A percentile compares a stretch with the other conserved stretches of the same genome.
phyloP scores from a whole-genome alignment of 2,329 filamentous ascomycete genomes.

The Microdochium bolleyi region DNA sequence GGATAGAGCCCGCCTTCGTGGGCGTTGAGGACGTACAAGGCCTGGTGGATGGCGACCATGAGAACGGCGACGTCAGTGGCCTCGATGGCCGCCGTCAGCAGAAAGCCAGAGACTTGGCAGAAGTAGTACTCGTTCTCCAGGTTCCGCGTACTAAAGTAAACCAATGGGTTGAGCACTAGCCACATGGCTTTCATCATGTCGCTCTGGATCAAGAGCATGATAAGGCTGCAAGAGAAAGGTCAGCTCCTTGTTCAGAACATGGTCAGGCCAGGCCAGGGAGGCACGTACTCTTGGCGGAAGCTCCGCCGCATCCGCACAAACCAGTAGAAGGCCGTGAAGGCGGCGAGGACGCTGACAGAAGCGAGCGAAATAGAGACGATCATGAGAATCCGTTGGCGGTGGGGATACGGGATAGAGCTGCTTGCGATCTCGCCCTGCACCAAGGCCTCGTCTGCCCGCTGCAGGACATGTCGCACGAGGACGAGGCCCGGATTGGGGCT shows the following conservation, averaged over 20 bases:
- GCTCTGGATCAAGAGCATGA: slow-evolving; percentile 65
- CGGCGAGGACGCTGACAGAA: slow-evolving; percentile 47
- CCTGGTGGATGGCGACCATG: slow-evolving; percentile 66
- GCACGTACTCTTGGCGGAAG: slow-evolving; percentile 63
- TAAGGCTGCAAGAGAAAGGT: slow-evolving; percentile 41
- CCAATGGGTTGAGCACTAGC: slow-evolving; percentile 57
- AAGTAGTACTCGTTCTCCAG: slow-evolving; percentile 44
- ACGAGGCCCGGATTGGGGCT: neutral
- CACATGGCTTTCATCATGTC: slow-evolving; percentile 64
- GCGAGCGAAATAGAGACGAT: slow-evolving; percentile 33
- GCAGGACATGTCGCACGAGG: neutral
- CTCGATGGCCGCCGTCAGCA: slow-evolving; percentile 59
- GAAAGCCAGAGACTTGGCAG: slow-evolving; percentile 63
- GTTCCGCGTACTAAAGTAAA: slow-evolving; percentile 43
- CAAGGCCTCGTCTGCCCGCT: neutral
- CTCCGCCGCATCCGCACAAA: slow-evolving; percentile 65
- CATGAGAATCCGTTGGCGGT: slow-evolving; percentile 15
- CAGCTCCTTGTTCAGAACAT: no score
- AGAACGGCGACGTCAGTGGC: slow-evolving; percentile 64
- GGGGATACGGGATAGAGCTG: neutral
- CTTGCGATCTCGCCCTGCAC: neutral
- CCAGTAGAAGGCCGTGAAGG: slow-evolving; percentile 57
- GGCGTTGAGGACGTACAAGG: slow-evolving; percentile 61
- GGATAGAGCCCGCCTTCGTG: slow-evolving; percentile 58
- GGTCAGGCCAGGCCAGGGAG: slow-evolving; percentile 1